Base-by-base conservation (phyloP, 2,329 filamentous ascomycete genomes). In the Metarhizium sp. region DNA sequence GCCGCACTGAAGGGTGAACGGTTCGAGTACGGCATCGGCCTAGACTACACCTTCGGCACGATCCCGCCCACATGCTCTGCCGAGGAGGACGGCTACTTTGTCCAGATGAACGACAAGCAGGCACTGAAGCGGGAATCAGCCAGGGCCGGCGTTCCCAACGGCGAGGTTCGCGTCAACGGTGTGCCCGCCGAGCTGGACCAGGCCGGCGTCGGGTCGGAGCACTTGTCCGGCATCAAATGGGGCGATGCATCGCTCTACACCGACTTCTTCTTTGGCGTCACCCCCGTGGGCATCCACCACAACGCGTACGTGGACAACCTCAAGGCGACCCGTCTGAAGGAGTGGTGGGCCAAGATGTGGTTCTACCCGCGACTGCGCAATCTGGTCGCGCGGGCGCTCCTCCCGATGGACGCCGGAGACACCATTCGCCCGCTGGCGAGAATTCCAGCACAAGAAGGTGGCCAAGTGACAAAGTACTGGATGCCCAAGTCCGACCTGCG, bases 11-110 rank as follows among this genome's bases (percentile, higher is more conserved):
- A 55, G 1, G 69, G 68, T 1, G 57, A 60, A 18, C 60, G 62
- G 3, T 72, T 73, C 49, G 71, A 73, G 48, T 73, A 71, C 20
- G 69, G 70, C 6, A 73, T 73, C 25, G 71, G 71, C 0, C 58
- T 73, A 4, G 71, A 72, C 54, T 71, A 71, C 64, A 67, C 65
- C 59, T 72, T 69, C 53, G 66, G 63, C 49, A 72, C 71, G 1
- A 68, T 69, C 11, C 67, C 66, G 18, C 40, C 51, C 5, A 38
- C 34, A 14, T 47, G 18, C 2, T 71, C 69, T 1, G 63, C 70
- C 10, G 66, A 72, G 50, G 69, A 72, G 43, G 68, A 71, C 53
- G 69, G 68, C 5, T 64, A 56, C 45, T 73, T 73, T 32, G 65
- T 71, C 29, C 46, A 58, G 16, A 60, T 71, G 5, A 58, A 60